Evolutionary conservation across 2,329 filamentous ascomycete genomes (phyloP).

Genomic region (Talaromyces marneffei): DNA sequence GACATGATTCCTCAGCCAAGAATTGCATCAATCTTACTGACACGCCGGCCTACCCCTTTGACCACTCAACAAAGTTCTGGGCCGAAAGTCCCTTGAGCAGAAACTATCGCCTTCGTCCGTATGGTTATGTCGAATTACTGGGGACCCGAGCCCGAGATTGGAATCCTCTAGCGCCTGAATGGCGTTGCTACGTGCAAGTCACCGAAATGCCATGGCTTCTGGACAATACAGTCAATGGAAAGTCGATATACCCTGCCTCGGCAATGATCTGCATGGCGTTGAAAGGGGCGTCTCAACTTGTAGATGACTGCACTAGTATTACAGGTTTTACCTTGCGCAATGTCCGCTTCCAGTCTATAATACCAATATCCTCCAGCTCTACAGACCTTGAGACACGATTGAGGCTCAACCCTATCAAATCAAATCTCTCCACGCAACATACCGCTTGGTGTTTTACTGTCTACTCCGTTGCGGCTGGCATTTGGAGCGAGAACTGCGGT

Average conservation of each 20-base stretch:
- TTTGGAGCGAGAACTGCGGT: background rate
- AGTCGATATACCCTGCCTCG: background rate
- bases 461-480: background rate
- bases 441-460: background rate
- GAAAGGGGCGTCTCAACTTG: background rate
- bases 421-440: background rate
- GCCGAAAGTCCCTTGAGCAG: background rate
- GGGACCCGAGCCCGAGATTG: conserved; percentile 18
- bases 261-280: background rate
- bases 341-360: background rate
- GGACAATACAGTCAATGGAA: conserved; percentile 29
- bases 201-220: conserved; percentile 30
- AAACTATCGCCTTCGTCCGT: background rate
- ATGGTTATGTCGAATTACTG: conserved; percentile 13
- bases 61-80: background rate
- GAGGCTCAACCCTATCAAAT: background rate
- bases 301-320: background rate
- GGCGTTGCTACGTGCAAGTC: conserved; percentile 26
- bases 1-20: background rate
- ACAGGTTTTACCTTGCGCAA: background rate
- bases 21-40: background rate
- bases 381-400: background rate
- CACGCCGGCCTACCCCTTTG: background rate
- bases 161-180: conserved; percentile 21
- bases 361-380: background rate